A percentile compares a stretch with the other conserved stretches of the same genome.
Conservation (phyloP, 164 flowering plant species). For the Vitis cinerea region DNA sequence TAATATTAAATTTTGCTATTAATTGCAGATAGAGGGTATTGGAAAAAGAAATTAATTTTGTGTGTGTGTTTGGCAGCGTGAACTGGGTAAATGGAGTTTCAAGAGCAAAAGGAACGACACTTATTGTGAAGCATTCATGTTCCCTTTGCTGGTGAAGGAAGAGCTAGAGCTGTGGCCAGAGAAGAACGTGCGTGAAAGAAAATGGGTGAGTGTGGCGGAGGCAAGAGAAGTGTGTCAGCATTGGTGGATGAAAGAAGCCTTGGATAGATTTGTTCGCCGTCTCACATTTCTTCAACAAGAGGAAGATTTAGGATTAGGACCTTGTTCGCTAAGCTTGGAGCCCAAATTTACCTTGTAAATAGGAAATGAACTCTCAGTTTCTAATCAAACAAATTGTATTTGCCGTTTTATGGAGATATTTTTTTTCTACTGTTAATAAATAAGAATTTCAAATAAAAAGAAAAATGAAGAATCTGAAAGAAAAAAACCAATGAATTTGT, state of each 20-base stretch:
- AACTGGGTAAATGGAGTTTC: slow-evolving; percentile 48
- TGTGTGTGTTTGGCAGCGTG: slow-evolving; percentile 18
- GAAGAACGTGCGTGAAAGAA: slow-evolving; percentile 41
- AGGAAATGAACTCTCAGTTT: neutral
- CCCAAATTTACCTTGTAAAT: neutral
- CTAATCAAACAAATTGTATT: too few relatives aligned
- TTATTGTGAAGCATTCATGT: slow-evolving; percentile 44
- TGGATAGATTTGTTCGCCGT: slow-evolving; percentile 37
- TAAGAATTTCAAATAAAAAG: too few relatives aligned
- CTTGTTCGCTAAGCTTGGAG: slow-evolving; percentile 3
- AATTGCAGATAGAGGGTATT: neutral
- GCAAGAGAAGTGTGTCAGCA: slow-evolving; percentile 43
- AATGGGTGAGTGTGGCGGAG: slow-evolving; percentile 48
- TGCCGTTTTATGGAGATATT: too few relatives aligned
- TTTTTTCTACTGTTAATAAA: too few relatives aligned
- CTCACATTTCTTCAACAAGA: slow-evolving; percentile 1
- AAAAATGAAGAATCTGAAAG: too few relatives aligned
- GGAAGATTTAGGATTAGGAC: slow-evolving; percentile 2
- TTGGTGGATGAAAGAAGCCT: slow-evolving; percentile 61
- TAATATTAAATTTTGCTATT: neutral
- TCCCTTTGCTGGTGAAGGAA: slow-evolving; percentile 43
- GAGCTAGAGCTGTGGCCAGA: slow-evolving; percentile 62
- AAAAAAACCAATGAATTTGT: too few relatives aligned
- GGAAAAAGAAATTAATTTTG: neutral
- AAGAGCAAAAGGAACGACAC: slow-evolving; percentile 36